Percentiles rank a stretch among this genome's conserved stretches.
phyloP scores from a whole-genome alignment of 148 eudicot species.

The Rhododendron simsii region DNA sequence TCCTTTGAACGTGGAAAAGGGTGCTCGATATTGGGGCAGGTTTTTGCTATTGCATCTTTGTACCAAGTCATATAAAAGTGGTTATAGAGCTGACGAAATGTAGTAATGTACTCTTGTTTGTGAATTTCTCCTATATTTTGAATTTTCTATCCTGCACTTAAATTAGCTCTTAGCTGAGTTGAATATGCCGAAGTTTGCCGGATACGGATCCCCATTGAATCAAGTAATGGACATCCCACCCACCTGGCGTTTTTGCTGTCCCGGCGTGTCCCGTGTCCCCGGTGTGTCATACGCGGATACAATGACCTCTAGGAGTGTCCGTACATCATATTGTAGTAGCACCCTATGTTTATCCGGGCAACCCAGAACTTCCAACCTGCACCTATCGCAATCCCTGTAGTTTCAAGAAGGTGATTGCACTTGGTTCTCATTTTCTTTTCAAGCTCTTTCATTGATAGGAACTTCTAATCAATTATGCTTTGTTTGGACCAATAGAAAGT shows the following conservation, averaged over 20 bases:
- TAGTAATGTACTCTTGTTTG: neutral
- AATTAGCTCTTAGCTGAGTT: neutral
- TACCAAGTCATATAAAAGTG: neutral
- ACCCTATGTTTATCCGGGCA: too few species aligned
- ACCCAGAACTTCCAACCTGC: too few species aligned
- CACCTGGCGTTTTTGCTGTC: too few species aligned
- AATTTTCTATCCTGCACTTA: neutral
- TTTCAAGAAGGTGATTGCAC: too few species aligned
- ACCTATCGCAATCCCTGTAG: too few species aligned
- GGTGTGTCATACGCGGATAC: too few species aligned
- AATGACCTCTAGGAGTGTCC: neutral
- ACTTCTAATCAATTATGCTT: neutral
- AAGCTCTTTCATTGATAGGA: too few species aligned
- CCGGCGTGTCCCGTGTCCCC: too few species aligned
- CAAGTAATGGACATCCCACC: neutral
- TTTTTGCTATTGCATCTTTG: neutral
- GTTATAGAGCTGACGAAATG: neutral
- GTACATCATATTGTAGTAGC: too few species aligned
- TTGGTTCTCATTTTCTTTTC: too few species aligned
- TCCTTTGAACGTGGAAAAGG: neutral
- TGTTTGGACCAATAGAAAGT: neutral
- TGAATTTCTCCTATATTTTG: neutral
- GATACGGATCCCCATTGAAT: neutral
- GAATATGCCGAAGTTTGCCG: neutral
- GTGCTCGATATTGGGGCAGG: neutral